Base-by-base conservation (phyloP, 768 basidiomycete species). In the Amanita exitialis region DNA sequence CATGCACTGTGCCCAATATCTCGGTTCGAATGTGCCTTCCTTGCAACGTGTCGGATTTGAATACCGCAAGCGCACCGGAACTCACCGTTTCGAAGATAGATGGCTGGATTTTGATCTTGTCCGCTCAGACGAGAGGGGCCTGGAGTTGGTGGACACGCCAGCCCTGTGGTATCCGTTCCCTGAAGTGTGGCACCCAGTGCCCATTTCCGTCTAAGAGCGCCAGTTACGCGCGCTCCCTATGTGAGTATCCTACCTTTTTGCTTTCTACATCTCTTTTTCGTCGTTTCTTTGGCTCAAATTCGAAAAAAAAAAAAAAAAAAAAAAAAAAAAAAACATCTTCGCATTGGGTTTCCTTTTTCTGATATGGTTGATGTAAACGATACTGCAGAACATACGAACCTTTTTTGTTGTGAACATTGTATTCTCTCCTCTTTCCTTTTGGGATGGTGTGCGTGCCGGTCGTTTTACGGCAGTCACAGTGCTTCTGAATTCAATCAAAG, bases 81-180 rank as follows among this genome's bases (percentile, higher is more conserved):
- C 64, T 6, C 68, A 70, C 53, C 57, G 67, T 36, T 69, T 66
- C 47, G 70, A 74, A 51, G 72, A 74, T 53, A 59, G 64, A 16
- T 74, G 71, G 71, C 50, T 72, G 43, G 71, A 72, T 54, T 72
- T 63, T 51, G 64, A 64, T 39, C 57, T 73, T 18, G 61, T 62
- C 25, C 59, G 69, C 27, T 53, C 52, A 8, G 52, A 51, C n/a
- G 50, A 36, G 32, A 37, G 49, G 3, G 55, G 48, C 27, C 50
- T 66, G 25, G 52, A 43, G 42, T 47, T 73, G n/a, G 44, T 49
- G 15, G 67, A 72, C 54, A 47, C 66, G 20, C 57, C 53, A 1
- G 57, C 62, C 43, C 63, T 62, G 23, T 73, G 71, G 71, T 72
- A 72, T 42, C 66, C 63, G 5, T 71, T 71, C 55, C 72, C 72